A percentile compares a stretch with the other conserved stretches of the same genome.
Evolutionary conservation across 176 grass and related monocot genomes (phyloP).

Genomic region (bread wheat (Triticum aestivum)): IWGSC_CS_RefSeq_v2.1 NC_057803.1:261570202-261570701

Average conservation of each 20-base stretch:
- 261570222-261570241: slow-evolving; percentile 4
- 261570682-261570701: slow-evolving; percentile 78
- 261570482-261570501: neutral
- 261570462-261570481: neutral
- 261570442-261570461: neutral
- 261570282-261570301: slow-evolving; percentile 12
- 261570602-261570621: slow-evolving; percentile 78
- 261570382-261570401: neutral
- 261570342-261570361: neutral
- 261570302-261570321: slow-evolving; percentile 22
- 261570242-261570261: slow-evolving; percentile 22
- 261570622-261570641: slow-evolving; percentile 47
- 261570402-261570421: slow-evolving; percentile 1
- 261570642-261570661: slow-evolving; percentile 74
- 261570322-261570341: slow-evolving; percentile 13
- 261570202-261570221: slow-evolving; percentile 1
- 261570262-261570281: slow-evolving; percentile 14
- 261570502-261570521: slow-evolving; percentile 34
- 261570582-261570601: slow-evolving; percentile 69
- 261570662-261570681: slow-evolving; percentile 74
- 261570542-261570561: slow-evolving; percentile 70
- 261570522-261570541: slow-evolving; percentile 6
- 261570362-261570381: neutral
- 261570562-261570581: slow-evolving; percentile 70
- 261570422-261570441: neutral